These are phyloP conservation scores for Aspergillus texensis DNA, from an alignment of 2,329 filamentous ascomycete genomes.

Conservation along the genomic window DNA sequence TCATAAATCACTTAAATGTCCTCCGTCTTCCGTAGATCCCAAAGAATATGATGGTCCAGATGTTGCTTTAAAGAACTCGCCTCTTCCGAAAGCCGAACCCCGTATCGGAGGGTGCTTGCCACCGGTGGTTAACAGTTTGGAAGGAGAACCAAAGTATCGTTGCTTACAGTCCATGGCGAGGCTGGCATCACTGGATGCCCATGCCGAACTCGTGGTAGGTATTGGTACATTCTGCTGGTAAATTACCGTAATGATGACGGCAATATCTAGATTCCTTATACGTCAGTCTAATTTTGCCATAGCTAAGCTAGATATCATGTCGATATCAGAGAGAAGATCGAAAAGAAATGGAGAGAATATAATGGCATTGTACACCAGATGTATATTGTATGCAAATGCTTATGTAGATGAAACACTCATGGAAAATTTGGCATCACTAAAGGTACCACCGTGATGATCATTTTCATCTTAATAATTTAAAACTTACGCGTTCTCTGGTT, in stretches of 20 bases:
- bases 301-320: neutral
- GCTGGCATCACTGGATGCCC: slow-evolving; percentile 12
- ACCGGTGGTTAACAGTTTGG: slow-evolving; percentile 7
- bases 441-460: slow-evolving; percentile 7
- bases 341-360: neutral
- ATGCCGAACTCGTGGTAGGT: slow-evolving; percentile 7
- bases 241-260: slow-evolving; percentile 9
- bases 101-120: slow-evolving; percentile 9
- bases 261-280: neutral
- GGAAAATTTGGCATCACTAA: slow-evolving; percentile 8
- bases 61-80: slow-evolving; percentile 5
- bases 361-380: neutral
- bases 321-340: neutral
- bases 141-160: slow-evolving; percentile 12
- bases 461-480: slow-evolving; percentile 6
- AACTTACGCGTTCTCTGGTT: slow-evolving; percentile 14
- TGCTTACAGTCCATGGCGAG: slow-evolving; percentile 14
- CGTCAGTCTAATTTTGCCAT: neutral
- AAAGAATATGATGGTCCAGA: neutral
- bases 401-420: slow-evolving; percentile 12
- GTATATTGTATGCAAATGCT: neutral
- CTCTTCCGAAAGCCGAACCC: slow-evolving; percentile 5
- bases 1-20: neutral
- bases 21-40: neutral
- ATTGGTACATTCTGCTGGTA: slow-evolving; percentile 10